phyloP scores from a whole-genome alignment of 768 basidiomycete genomes.

The Leucosporidium scottii region DNA sequence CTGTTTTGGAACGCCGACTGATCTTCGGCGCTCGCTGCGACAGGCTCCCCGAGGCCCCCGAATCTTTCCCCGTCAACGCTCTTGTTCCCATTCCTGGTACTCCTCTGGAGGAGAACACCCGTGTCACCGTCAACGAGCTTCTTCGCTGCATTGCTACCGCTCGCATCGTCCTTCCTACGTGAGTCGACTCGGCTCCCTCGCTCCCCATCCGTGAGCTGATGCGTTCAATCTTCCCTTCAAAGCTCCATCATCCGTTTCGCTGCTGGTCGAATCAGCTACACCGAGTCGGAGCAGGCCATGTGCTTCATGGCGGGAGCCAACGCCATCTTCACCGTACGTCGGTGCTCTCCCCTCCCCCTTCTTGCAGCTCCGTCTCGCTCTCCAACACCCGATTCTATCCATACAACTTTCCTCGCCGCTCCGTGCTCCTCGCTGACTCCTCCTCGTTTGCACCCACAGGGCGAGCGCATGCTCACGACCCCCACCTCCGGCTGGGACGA shows the following conservation, averaged over 20 bases:
- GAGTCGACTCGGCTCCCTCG: neutral
- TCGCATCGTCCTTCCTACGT: conserved; percentile 78
- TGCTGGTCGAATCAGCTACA: conserved; percentile 80
- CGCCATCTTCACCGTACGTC: conserved; percentile 78
- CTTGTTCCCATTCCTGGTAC: conserved; percentile 93
- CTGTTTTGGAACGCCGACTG: neutral
- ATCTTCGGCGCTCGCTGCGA: neutral
- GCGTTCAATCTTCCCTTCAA: too few relatives aligned
- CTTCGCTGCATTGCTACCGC: conserved; percentile 93
- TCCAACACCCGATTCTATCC: too few relatives aligned
- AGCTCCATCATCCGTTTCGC: conserved; percentile 85
- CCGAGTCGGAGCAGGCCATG: conserved; percentile 90
- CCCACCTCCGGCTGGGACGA: conserved; percentile 81
- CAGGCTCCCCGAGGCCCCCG: conserved; percentile 93
- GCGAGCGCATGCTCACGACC: conserved; percentile 93
- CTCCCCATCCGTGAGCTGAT: too few relatives aligned
- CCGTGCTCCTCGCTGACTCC: neutral
- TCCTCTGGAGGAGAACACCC: conserved; percentile 86
- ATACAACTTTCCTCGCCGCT: too few relatives aligned
- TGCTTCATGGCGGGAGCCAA: conserved; percentile 99
- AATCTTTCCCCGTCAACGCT: conserved; percentile 97
- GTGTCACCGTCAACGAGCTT: conserved; percentile 70
- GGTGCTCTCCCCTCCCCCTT: too few relatives aligned
- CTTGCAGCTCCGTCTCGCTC: too few relatives aligned
- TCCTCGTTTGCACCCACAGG: conserved; percentile 3